Base-by-base conservation (phyloP, 2,329 filamentous ascomycete genomes). In the Fusarium proliferatum region DNA sequence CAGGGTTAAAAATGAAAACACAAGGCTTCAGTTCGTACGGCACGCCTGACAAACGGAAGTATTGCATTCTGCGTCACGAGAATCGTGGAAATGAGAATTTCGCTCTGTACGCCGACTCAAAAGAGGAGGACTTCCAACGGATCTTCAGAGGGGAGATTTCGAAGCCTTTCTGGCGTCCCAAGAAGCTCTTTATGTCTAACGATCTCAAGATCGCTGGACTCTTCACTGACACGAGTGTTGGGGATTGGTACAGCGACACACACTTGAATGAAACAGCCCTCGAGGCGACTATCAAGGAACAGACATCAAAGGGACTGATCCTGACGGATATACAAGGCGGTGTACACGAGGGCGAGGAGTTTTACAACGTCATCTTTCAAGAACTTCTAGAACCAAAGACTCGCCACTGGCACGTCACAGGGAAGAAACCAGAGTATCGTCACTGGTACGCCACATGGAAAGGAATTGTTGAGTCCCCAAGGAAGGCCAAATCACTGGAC, bases 21-120 rank as follows among this genome's bases (percentile, higher is more conserved):
- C 64, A 71, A 43, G 61, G 61, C 16, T 71, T 73, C 6, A 58
- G 61, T 5, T 68, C 71, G 72, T 76, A 75, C 16, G 71, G 69
- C 9, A 71, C 70, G 12, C 9, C 61, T 2, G 9, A 58, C 2
- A 28, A 76, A 9, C 62, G 61, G 23, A 56, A 43, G 42, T 76
- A 76, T 45, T 76, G 74, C 15, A 42, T 76, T 17, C 6, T 76
- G 10, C 56, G 51, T 4, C 57, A 76, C 43, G 59, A 73, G n/a
- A 76, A 75, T 21, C 19, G 66, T 5, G 60, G 51, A 45, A 73
- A 75, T 26, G 55, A 76, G 28, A 72, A 63, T n/a, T 45, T 41
- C 28, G 60, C 42, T 23, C 49, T 72, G 34, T 41, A 15, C 41
- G 21, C 9, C 39, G 15, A 28, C 26, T 23, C 33, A 21, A 9